Evolutionary conservation across 495 filamentous ascomycete genomes (phyloP), one percentile per base, ranked within the genome.

Genomic region (Penicillium steckii): DNA sequence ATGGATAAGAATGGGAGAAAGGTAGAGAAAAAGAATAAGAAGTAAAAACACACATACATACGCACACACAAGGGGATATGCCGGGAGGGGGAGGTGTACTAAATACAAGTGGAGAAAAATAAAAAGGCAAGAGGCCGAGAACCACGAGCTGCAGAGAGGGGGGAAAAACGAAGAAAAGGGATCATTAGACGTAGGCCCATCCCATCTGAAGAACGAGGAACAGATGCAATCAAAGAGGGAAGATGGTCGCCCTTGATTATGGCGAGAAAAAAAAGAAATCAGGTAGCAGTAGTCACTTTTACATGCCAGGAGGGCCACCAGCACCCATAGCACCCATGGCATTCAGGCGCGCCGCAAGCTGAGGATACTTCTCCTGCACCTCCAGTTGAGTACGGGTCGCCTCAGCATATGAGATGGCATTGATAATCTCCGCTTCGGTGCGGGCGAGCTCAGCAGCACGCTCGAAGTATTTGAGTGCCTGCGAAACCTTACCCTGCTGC

Each of bases 351-450:
- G 77, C 85, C 10, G 91, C 90, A 24, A 98, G 83, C 69, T 95
- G 85, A n/a, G 94, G 94, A 64, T 98, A 97, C 72, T 96, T 95
- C 75, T 97, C 89, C 74, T 97, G 92, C 13, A 98, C 94, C 76
- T 97, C 89, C 32, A 99, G 80, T 73, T 99, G 94, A 48, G 95
- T 97, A 53, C 95, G 80, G 42, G 94, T 97, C 18, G 95, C 94
- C 71, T 99, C 94, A 12, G 94, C 94, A 68, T 99, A 99, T 12
- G 90, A 95, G 25, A 99, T 81, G 9, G 94, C 94, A 56, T 97
- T 99, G 57, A 97, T 80, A 46, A 97, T 89, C 74, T 99, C 94
- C 42, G 88, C 90, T 60, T 96, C 92, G 1, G 94, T 99, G 44
- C 94, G 78, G n/a, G 91, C 91, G 25, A 99, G 84, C 74, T 96